Evolutionary conservation across 169 alveolate genomes (phyloP).

Genomic region (Plasmodium coatneyi): DNA sequence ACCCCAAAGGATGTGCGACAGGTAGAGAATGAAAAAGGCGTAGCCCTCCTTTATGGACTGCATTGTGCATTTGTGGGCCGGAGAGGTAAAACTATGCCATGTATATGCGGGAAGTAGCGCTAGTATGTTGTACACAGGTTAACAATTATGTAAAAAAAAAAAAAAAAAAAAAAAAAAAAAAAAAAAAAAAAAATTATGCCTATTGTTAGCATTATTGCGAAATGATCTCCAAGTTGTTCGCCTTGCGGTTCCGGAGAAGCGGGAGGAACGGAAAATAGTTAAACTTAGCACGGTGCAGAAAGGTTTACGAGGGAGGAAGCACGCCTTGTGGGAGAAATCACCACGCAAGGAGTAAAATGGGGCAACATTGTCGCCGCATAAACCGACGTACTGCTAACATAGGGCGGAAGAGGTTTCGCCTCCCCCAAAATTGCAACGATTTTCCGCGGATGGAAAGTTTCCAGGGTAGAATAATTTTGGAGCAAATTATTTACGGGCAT

Average conservation of each 20-base stretch:
- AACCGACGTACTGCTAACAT: not conserved
- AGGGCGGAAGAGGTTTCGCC: not conserved
- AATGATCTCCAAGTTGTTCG: not conserved
- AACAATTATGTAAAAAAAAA: not conserved
- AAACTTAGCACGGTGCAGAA: not conserved
- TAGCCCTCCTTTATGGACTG: conserved; percentile 4
- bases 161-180: too few relatives aligned
- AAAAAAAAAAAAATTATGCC: not conserved
- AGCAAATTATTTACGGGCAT: not conserved
- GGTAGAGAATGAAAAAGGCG: conserved; percentile 4
- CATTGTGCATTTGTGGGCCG: not conserved
- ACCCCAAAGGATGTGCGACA: not conserved
- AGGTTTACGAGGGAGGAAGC: not conserved
- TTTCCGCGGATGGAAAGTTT: not conserved
- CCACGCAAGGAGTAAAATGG: not conserved
- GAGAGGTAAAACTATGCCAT: not conserved
- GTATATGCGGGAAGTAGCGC: not conserved
- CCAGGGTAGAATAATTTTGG: not conserved
- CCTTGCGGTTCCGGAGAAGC: not conserved
- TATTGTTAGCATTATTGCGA: not conserved
- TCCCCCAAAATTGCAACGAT: not conserved
- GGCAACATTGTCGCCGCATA: not conserved
- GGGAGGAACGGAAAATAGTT: not conserved
- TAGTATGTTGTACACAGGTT: not conserved
- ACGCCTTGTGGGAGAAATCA: not conserved